These are phyloP conservation scores for Oryza rufipogon DNA, from an alignment of 176 grass and related monocot genomes.

Conservation along the genomic window DNA sequence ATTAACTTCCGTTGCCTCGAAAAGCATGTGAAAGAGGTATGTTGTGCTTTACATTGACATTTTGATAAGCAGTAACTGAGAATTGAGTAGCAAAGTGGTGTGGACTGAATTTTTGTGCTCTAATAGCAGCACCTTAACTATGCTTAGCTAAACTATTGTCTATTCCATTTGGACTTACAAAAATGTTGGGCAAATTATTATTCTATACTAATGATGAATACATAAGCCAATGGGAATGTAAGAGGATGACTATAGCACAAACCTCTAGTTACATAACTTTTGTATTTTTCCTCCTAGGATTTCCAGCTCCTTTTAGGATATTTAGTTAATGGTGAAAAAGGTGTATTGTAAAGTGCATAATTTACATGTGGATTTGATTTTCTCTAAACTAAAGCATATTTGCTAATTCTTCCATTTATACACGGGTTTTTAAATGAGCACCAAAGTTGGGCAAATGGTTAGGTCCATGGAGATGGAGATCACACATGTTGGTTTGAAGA, in stretches of 20 bases:
- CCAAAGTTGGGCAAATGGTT: neutral
- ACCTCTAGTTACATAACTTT: neutral
- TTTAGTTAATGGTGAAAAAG: neutral
- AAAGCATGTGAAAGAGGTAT: constrained; percentile 88
- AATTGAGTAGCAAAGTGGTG: neutral
- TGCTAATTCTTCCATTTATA: neutral
- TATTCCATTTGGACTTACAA: neutral
- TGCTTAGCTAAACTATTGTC: neutral
- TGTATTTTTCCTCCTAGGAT: neutral
- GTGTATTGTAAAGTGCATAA: neutral
- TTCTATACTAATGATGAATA: neutral
- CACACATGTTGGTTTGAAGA: neutral
- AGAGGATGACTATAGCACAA: neutral
- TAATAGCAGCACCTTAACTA: neutral
- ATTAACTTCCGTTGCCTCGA: constrained; percentile 68
- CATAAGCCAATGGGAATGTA: neutral
- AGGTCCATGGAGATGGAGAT: neutral
- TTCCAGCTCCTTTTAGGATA: neutral
- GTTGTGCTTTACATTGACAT: neutral
- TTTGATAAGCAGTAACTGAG: neutral
- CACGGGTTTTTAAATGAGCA: neutral
- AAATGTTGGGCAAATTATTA: neutral
- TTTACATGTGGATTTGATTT: neutral
- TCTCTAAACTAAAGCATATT: neutral
- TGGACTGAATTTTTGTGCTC: neutral